Conservation (phyloP, 306 rosid species). For the Ammopiptanthus mongolicus region DNA sequence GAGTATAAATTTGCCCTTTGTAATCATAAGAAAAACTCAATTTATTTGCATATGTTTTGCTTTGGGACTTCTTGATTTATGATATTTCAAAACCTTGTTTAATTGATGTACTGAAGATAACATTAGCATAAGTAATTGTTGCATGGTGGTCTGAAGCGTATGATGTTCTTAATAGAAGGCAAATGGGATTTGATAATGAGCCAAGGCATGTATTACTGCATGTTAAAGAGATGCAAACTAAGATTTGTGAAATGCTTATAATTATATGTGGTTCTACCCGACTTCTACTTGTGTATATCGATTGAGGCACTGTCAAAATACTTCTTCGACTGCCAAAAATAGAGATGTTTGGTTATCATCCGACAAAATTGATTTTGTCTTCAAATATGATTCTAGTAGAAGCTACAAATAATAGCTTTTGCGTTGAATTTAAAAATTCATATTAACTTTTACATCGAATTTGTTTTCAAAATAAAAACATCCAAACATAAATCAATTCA, state of each 20-base stretch:
- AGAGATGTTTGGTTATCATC: too few species aligned
- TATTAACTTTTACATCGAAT: too few species aligned
- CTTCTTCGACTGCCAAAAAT: neutral
- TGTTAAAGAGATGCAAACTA: neutral
- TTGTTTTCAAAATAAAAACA: too few species aligned
- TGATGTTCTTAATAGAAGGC: neutral
- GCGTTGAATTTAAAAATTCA: too few species aligned
- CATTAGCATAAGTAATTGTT: neutral
- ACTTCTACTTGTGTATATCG: neutral
- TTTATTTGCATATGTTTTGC: neutral
- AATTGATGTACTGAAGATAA: neutral
- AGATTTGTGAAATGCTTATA: neutral
- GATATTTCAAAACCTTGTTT: neutral
- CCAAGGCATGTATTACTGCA: neutral
- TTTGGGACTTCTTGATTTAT: neutral
- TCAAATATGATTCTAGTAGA: too few species aligned
- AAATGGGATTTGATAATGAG: slow-evolving; percentile 10
- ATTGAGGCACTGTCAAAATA: neutral
- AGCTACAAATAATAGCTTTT: too few species aligned
- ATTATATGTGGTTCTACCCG: neutral
- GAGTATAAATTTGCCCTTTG: neutral
- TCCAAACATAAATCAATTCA: too few species aligned
- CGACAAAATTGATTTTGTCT: too few species aligned
- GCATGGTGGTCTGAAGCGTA: neutral
- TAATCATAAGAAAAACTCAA: too few species aligned